Evolutionary conservation across 208 protist species (phyloP), one percentile per base, ranked within the genome.

Genomic region (Leishmania arabica): DNA sequence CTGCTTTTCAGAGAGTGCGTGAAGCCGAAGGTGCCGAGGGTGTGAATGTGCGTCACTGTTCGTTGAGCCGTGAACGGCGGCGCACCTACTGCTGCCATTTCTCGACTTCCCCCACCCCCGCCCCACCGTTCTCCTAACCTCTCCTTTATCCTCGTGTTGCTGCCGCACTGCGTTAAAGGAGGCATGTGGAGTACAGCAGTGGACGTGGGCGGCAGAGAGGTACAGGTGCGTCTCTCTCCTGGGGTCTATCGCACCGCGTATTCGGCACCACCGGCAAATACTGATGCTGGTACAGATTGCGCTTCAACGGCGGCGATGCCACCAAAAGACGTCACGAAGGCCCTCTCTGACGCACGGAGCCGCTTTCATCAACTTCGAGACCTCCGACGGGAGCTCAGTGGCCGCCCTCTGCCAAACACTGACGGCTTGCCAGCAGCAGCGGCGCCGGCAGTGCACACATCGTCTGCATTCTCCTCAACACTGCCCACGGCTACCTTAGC

Each of bases 341-440:
- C 53, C 15, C 21, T 79, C 6, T 17, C 49, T 11, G 71, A 72
- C 19, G 68, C 77, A 7, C 77, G 82, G 24, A 77, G 31, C 34
- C 82, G 82, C 62, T 85, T 85, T 62, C 74, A 81, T 40, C 77
- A 85, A 31, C 70, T 85, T 47, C 70, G 82, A 13, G 42, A 70
- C 5, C 70, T 85, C 15, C 77, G 82, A 7, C 82, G 82, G 17
- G 82, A 81, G 73, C 34, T 86, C 70, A 75, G 70, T 73, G 73
- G 79, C 51, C 76, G 83, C 3, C 71, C 70, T 4, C 34, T 42
- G 40, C 42, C 56, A 49, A 54, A 47, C 45, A 27, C 53, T 0
- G 27, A 49, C 5, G 58, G 19, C 2, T 19, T n/a, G n/a, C 45
- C n/a, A 40, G 58, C 54, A 60, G 8, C n/a, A 62, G 73, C 13